Conservation (phyloP, 768 basidiomycete species). For the Auricularia sp. region DNA sequence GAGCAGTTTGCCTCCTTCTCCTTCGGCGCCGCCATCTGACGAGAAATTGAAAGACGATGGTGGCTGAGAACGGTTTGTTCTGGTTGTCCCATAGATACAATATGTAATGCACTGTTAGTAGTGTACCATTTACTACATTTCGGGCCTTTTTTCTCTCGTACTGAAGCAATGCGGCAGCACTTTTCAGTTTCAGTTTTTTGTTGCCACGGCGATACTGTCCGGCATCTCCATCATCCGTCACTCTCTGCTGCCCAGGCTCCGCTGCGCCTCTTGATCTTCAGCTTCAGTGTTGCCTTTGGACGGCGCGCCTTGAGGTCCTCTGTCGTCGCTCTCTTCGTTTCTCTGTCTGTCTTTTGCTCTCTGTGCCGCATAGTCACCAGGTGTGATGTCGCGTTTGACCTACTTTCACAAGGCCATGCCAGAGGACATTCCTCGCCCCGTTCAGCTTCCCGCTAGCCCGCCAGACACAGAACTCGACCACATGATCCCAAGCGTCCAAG, state of each 20-base stretch:
- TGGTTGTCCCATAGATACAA: neutral
- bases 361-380: neutral
- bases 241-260: neutral
- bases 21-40: neutral
- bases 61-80: neutral
- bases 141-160: neutral
- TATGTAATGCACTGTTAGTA: conserved; percentile 1
- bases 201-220: neutral
- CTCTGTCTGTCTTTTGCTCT: neutral
- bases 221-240: neutral
- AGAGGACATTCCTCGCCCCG: conserved; percentile 2
- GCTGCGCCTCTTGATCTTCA: neutral
- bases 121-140: neutral
- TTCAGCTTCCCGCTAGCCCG: conserved; percentile 19
- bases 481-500: conserved; percentile 4
- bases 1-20: neutral
- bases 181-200: neutral
- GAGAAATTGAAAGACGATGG: neutral
- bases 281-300: neutral
- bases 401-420: conserved; percentile 5
- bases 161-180: neutral
- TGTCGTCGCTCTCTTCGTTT: neutral
- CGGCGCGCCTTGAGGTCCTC: neutral
- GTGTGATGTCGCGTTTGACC: conserved; percentile 15
- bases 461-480: conserved; percentile 25